Percentiles rank a stretch among this genome's conserved stretches.
phyloP scores from a whole-genome alignment of 345 rosid species.

The Linum trigynum region DNA sequence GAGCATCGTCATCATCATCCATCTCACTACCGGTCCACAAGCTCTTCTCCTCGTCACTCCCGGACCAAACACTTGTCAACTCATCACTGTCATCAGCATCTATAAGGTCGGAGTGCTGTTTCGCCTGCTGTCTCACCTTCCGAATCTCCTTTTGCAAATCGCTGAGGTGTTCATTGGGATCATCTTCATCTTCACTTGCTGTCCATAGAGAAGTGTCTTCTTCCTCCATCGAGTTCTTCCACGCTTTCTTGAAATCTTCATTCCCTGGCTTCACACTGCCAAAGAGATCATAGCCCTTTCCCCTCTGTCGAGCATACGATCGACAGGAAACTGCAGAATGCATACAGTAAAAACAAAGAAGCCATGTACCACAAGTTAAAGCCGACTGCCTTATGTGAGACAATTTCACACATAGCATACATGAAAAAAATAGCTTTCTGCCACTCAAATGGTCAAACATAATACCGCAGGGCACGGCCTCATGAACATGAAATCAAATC shows the following conservation, averaged over 20 bases:
- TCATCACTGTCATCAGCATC: constrained; percentile 92
- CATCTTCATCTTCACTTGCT: constrained; percentile 59
- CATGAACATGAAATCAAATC: too few species aligned
- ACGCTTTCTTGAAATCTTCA: constrained; percentile 51
- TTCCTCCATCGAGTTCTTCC: constrained; percentile 63
- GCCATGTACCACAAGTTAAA: too few species aligned
- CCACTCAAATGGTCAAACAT: too few species aligned
- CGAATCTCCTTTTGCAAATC: constrained; percentile 44
- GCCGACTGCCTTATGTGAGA: too few species aligned
- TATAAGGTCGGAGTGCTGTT: constrained; percentile 52
- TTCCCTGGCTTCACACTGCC: constrained; percentile 51
- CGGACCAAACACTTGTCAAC: constrained; percentile 76
- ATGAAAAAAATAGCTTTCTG: too few species aligned
- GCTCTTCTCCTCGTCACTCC: constrained; percentile 86
- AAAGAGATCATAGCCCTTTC: constrained; percentile 63
- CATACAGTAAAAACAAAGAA: not conserved
- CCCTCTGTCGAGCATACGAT: constrained; percentile 44
- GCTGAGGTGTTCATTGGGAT: constrained; percentile 10
- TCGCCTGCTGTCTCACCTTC: constrained; percentile 64
- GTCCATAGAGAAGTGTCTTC: constrained; percentile 70
- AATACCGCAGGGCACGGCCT: too few species aligned
- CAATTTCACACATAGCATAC: too few species aligned
- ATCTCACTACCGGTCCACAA: constrained; percentile 90
- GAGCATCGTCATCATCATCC: constrained; percentile 69
- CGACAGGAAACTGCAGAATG: constrained; percentile 11